A percentile compares a stretch with the other conserved stretches of the same genome.
Evolutionary conservation across 2,329 filamentous ascomycete genomes (phyloP).

Genomic region (Ophiocordyceps camponoti-leonardi): DNA sequence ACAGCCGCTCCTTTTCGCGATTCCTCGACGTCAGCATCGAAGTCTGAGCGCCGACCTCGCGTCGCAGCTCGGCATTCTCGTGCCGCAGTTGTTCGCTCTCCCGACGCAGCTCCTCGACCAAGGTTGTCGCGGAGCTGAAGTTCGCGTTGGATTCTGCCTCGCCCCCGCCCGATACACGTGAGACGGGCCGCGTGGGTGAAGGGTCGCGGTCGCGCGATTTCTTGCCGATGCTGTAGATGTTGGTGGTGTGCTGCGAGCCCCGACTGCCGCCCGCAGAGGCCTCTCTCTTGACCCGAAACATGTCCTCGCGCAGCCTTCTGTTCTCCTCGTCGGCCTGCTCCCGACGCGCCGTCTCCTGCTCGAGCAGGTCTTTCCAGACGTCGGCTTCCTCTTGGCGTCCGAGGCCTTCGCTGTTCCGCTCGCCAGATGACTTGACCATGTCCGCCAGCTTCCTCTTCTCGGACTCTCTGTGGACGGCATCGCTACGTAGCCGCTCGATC

Average conservation of each 20-base stretch:
- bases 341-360: constrained; percentile 75
- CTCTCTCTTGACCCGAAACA: constrained; percentile 54
- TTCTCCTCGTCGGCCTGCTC: constrained; percentile 88
- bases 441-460: constrained; percentile 80
- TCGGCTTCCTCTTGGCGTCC: constrained; percentile 50
- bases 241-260: constrained; percentile 39
- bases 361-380: constrained; percentile 88
- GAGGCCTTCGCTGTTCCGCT: constrained; percentile 29
- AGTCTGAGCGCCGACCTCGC: constrained; percentile 87
- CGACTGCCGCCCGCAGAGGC: constrained; percentile 13
- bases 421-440: constrained; percentile 43
- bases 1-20: constrained; percentile 82
- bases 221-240: constrained; percentile 47
- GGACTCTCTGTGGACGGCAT: constrained; percentile 61
- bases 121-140: constrained; percentile 42
- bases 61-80: constrained; percentile 81
- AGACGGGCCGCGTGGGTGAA: constrained; percentile 31
- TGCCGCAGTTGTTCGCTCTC: constrained; percentile 65
- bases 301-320: constrained; percentile 64
- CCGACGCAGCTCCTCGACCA: constrained; percentile 57
- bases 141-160: constrained; percentile 32
- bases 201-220: constrained; percentile 28
- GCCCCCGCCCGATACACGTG: constrained; percentile 30
- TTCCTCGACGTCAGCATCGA: constrained; percentile 96
- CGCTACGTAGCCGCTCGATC: constrained; percentile 65